Evolutionary conservation across 1,284 basidiomycete genomes (phyloP), one percentile per base, ranked within the genome.

Genomic region (Moniliella sp.): DNA sequence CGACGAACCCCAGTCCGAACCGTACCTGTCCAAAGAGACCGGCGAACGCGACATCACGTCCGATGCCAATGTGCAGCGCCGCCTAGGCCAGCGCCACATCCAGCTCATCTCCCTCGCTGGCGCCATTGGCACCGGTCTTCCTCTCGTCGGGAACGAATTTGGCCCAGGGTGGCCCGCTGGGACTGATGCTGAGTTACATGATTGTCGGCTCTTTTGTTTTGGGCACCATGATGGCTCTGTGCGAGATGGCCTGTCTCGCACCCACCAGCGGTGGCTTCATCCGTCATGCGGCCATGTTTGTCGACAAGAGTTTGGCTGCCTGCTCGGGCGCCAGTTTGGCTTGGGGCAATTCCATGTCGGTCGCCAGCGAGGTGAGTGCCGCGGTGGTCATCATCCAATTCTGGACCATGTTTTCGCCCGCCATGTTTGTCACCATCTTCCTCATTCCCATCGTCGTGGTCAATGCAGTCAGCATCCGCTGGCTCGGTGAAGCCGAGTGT

Each of bases 341-440:
- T 23, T 23, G 21, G 21, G 7, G 8, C 8, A 23, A 23, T n/a
- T 23, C 8, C n/a, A 65, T 66, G 40, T 60, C 78, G 35, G 65
- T 81, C 14, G 77, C 79, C 3, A 75, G 77, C 4, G 79, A 83
- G 50, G 62, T 82, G 11, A 72, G 72, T 36, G 78, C 78, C 14
- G 70, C 75, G 1, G 69, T 78, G 2, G 69, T 82, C 11, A 64
- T 83, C n/a, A 74, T 83, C 47, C 68, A 74, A 28, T 76, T 71
- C 51, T 82, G 78, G 77, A 54, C 59, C 43, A 34, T 51, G 17
- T 47, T 75, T 23, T 7, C 21, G 21, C 21, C 21, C 7, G 21
- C 21, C 8, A 7, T 23, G 21, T 23, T 23, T 23, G 21, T 23
- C 21, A 23, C 21, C 8, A n/a, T 23, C 7, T 23, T 23, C 21